Base-by-base conservation (phyloP, 331 rosid genomes). In the Quercus tomentella region DNA sequence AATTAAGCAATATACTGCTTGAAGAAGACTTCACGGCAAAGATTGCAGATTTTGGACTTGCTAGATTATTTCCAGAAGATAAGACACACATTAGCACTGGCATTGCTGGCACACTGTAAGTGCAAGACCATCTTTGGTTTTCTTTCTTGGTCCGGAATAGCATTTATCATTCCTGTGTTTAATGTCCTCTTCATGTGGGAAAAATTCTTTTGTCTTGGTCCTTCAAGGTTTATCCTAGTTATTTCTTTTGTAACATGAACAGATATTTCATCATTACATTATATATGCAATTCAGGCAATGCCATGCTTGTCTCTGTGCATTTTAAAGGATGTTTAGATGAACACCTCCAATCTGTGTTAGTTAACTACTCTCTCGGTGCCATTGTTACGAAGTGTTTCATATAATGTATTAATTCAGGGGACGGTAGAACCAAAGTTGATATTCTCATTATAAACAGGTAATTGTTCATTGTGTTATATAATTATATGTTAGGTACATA, bases 11-110 rank as follows among this genome's bases (percentile, higher is more conserved):
- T 72, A 63, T 88, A 69, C 79, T 91, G 52, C 85, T 91, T 49
- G 91, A 91, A 20, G 79, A 88, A 23, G 72, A 85, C 66, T 89
- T 90, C 83, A 76, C 70, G 12, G 75, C 97, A 9, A 92, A 90
- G 88, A 89, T 92, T 75, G 97, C 93, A n/a, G 95, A 92, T 86
- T 92, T 92, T 75, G 97, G 97, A 76, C 93, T 92, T 23, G 97
- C 95, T 80, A 86, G 97, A 81, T 73, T 92, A 20, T 82, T 82
- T 81, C 95, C 97, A 1, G 95, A 87, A 80, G 88, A 92, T 76
- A 83, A 85, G 83, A 89, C 92, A 69, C 97, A 90, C 83, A 82
- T 92, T 76, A 92, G 92, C 83, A 92, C 88, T 72, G 91, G 28
- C 66, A 77, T 86, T 77, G 92, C 97, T 2, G 88, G 88, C 67